These are phyloP conservation scores for Lizonia empirigonia DNA, from an alignment of 2,329 filamentous ascomycete species.

Conservation along the genomic window DNA sequence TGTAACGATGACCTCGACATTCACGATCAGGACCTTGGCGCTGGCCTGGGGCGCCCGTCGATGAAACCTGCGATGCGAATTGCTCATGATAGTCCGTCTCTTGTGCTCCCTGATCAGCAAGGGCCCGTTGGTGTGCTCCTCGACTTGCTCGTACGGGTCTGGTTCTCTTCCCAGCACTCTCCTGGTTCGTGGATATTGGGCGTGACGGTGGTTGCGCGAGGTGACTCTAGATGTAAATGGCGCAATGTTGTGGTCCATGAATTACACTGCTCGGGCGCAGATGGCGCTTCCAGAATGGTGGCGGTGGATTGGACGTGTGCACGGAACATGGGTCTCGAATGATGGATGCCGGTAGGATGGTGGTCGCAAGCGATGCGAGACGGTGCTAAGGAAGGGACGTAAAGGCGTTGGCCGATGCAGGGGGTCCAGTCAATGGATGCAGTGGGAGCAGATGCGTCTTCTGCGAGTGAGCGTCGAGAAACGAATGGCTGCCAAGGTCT, in stretches of 20 bases:
- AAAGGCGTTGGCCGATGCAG: slow-evolving; percentile 30
- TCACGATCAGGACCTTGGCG: slow-evolving; percentile 33
- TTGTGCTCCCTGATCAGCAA: slow-evolving; percentile 28
- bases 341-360: slow-evolving; percentile 36
- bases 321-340: slow-evolving; percentile 35
- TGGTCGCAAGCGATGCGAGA: slow-evolving; percentile 21
- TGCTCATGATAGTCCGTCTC: slow-evolving; percentile 36
- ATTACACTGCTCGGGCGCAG: slow-evolving; percentile 25
- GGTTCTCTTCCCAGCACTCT: not conserved
- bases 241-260: slow-evolving; percentile 40
- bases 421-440: slow-evolving; percentile 48
- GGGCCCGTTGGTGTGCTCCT: slow-evolving; percentile 23
- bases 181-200: slow-evolving; percentile 18
- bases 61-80: slow-evolving; percentile 43
- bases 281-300: slow-evolving; percentile 25
- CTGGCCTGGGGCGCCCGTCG: slow-evolving; percentile 33
- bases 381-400: slow-evolving; percentile 41
- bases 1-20: slow-evolving; percentile 40
- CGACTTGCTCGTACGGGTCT: slow-evolving; percentile 14
- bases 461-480: slow-evolving; percentile 44
- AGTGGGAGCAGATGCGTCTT: slow-evolving; percentile 19
- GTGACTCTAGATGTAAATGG: slow-evolving; percentile 34
- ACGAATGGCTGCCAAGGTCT: slow-evolving; percentile 49
- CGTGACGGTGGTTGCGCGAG: slow-evolving; percentile 30
- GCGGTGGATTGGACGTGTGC: slow-evolving; percentile 28